Evolutionary conservation across 306 rosid species (phyloP).

Genomic region (Prunus kanzakura): DNA sequence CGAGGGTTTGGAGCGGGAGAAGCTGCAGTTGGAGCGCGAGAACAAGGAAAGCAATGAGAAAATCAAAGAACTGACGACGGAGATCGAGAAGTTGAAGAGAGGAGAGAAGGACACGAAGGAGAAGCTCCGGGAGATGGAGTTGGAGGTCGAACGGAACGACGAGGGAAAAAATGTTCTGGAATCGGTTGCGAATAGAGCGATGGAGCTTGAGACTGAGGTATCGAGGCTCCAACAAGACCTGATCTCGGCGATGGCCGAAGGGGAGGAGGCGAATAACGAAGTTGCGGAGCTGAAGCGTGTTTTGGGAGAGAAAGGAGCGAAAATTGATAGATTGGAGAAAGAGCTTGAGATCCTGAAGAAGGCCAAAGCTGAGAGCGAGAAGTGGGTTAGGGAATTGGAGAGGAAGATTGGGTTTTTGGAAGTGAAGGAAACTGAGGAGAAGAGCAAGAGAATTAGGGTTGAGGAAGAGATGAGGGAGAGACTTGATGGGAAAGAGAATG

Average conservation of each 20-base stretch:
- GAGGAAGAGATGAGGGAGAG: slow-evolving; percentile 81
- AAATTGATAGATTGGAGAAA: slow-evolving; percentile 45
- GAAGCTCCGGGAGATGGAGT: slow-evolving; percentile 49
- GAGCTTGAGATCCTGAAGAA: slow-evolving; percentile 56
- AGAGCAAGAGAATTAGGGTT: slow-evolving; percentile 66
- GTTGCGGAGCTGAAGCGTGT: slow-evolving; percentile 42
- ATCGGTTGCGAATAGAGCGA: slow-evolving; percentile 58
- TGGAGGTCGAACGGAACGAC: slow-evolving; percentile 33
- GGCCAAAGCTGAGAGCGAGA: slow-evolving; percentile 48
- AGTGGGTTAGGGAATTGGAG: slow-evolving; percentile 75
- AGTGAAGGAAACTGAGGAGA: slow-evolving; percentile 80
- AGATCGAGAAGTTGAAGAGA: slow-evolving; percentile 46
- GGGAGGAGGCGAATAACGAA: slow-evolving; percentile 45
- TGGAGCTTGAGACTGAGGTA: slow-evolving; percentile 69
- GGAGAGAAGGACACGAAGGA: slow-evolving; percentile 37
- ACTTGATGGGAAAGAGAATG: slow-evolving; percentile 62
- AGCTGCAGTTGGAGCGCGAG: slow-evolving; percentile 39
- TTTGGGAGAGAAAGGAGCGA: slow-evolving; percentile 48
- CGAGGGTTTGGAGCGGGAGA: slow-evolving; percentile 53
- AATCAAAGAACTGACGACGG: slow-evolving; percentile 41
- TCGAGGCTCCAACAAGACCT: slow-evolving; percentile 77
- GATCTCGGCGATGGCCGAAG: slow-evolving; percentile 40
- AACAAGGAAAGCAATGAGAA: slow-evolving; percentile 43
- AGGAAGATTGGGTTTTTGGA: slow-evolving; percentile 70
- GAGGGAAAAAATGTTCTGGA: slow-evolving; percentile 44